Percentiles rank a stretch among this genome's conserved stretches.
phyloP scores from a whole-genome alignment of 768 basidiomycete species.

The Agrocybe pediades region DNA sequence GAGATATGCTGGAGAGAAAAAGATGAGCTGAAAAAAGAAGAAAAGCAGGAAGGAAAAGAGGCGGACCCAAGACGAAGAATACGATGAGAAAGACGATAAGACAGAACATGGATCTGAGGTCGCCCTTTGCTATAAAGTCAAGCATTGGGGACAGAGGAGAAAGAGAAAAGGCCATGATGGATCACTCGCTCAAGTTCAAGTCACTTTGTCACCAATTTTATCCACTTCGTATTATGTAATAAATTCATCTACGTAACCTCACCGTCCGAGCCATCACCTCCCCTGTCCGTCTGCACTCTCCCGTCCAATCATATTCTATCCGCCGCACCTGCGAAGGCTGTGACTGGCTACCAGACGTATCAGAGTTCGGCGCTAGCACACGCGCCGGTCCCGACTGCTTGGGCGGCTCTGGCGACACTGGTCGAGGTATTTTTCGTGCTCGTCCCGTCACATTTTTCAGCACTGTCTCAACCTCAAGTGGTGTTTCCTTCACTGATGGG shows the following conservation, averaged over 20 bases:
- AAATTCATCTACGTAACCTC: slow-evolving; percentile 7
- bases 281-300: slow-evolving; percentile 7
- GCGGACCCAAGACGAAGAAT: slow-evolving; percentile 72
- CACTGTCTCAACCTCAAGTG: slow-evolving; percentile 7
- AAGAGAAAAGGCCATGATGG: slow-evolving; percentile 69
- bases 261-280: slow-evolving; percentile 14
- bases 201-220: too few relatives aligned
- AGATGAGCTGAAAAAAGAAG: slow-evolving; percentile 12
- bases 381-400: slow-evolving; percentile 35
- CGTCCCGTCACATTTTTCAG: slow-evolving; percentile 17
- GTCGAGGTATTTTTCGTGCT: slow-evolving; percentile 49
- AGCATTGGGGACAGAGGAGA: slow-evolving; percentile 57
- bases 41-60: slow-evolving; percentile 16
- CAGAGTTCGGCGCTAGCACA: slow-evolving; percentile 59
- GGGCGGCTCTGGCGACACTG: slow-evolving; percentile 35
- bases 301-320: slow-evolving; percentile 14
- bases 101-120: slow-evolving; percentile 72
- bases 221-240: slow-evolving; percentile 6
- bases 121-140: slow-evolving; percentile 56
- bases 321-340: slow-evolving; percentile 18
- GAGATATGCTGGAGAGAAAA: slow-evolving; percentile 70
- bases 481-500: slow-evolving; percentile 18
- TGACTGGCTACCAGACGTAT: slow-evolving; percentile 44
- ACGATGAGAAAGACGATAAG: slow-evolving; percentile 69
- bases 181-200: too few relatives aligned